Percentiles rank a stretch among this genome's conserved stretches.
phyloP scores from a whole-genome alignment of 1,284 basidiomycete genomes.

The Schizophyllum commune region DNA sequence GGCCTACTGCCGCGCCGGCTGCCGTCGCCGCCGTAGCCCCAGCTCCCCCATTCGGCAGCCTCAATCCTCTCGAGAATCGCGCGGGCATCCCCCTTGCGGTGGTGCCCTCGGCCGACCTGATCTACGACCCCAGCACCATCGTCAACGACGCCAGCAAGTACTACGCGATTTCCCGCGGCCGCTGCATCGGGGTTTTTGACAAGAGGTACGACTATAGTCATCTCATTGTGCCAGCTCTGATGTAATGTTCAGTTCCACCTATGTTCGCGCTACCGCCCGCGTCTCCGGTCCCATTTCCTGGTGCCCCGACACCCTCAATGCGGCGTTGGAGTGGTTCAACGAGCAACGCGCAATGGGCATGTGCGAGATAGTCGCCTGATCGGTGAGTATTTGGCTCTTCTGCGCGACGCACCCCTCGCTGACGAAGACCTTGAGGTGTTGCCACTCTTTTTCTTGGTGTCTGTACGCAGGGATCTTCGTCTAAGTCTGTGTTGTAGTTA shows the following conservation, averaged over 20 bases:
- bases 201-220: no score
- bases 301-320: neutral
- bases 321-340: neutral
- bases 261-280: neutral
- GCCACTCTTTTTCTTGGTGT: no score
- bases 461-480: no score
- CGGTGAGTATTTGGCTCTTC: no score
- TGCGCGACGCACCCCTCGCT: no score
- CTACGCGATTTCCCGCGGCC: neutral
- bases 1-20: no score
- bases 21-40: no score
- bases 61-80: neutral
- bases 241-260: neutral
- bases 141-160: neutral
- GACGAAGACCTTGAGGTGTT: no score
- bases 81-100: neutral
- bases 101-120: neutral
- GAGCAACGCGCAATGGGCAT: neutral
- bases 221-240: neutral
- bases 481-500: no score
- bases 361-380: neutral
- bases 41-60: neutral
- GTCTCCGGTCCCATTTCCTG: neutral
- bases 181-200: neutral
- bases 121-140: neutral